Evolutionary conservation across 306 rosid species (phyloP).

Genomic region (Malus sieversii): DNA sequence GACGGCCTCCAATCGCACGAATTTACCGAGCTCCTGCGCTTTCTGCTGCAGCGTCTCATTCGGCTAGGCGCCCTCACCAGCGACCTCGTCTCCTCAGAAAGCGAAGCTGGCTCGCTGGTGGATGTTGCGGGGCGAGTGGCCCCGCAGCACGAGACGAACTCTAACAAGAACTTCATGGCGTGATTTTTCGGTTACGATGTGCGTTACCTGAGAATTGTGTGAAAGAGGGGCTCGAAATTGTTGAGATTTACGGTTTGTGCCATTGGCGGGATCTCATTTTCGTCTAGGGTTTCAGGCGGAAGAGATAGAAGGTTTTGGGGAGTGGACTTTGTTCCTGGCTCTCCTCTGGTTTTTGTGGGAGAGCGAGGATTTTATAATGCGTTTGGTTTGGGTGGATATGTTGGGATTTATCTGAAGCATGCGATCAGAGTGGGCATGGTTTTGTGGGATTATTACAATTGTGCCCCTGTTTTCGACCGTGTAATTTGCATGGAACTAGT

Average conservation of each 20-base stretch:
- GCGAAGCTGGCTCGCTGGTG: too few species aligned
- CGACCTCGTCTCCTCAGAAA: constrained; percentile 22
- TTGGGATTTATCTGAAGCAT: background rate
- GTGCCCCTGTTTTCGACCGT: background rate
- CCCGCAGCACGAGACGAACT: constrained; percentile 43
- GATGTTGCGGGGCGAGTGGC: background rate
- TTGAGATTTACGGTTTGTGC: background rate
- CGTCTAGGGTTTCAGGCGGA: background rate
- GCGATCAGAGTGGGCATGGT: background rate
- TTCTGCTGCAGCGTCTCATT: background rate
- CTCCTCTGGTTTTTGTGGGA: background rate
- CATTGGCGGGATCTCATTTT: background rate
- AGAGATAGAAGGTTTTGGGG: background rate
- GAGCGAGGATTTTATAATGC: constrained; percentile 1
- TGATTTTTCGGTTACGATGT: background rate
- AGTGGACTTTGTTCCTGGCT: constrained; percentile 1
- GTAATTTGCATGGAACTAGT: background rate
- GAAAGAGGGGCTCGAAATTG: background rate
- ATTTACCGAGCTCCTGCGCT: background rate
- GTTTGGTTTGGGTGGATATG: background rate
- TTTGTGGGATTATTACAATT: constrained; percentile 2
- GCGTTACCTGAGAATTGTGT: background rate
- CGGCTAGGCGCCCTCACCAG: background rate
- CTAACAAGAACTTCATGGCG: constrained; percentile 39
- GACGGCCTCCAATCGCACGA: constrained; percentile 54